Conservation (phyloP, 2,329 filamentous ascomycete genomes). For the Trichophyton mentagrophytes region DNA sequence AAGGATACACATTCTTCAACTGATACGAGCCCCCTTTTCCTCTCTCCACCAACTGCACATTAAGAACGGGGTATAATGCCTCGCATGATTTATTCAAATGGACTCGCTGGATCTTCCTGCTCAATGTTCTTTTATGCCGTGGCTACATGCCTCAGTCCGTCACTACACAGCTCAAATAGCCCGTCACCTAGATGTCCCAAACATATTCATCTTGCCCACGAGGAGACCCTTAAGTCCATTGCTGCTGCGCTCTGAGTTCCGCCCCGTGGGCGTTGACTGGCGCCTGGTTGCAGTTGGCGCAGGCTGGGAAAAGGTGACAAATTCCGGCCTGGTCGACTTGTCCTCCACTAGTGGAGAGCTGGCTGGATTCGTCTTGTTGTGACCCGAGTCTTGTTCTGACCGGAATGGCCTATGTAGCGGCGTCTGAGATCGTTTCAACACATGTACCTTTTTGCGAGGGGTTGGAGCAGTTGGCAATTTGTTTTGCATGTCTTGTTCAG, state of each 20-base stretch:
- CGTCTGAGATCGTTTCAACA: not conserved
- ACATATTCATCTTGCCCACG: not conserved
- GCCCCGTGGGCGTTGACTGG: not conserved
- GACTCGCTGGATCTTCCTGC: not conserved
- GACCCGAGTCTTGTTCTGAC: not conserved
- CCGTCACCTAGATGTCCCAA: not conserved
- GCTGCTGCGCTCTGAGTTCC: not conserved
- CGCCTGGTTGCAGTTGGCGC: not conserved
- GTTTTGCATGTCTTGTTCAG: not conserved
- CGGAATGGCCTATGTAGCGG: not conserved
- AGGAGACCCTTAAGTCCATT: not conserved
- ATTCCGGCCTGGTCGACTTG: not conserved
- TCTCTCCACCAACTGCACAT: no score
- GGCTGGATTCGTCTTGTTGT: not conserved
- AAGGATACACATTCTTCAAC: no score
- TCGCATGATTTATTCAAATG: no score
- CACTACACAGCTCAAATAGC: not conserved
- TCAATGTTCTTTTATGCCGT: not conserved
- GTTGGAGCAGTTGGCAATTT: not conserved
- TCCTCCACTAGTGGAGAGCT: not conserved
- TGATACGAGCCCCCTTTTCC: no score
- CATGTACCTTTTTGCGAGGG: not conserved
- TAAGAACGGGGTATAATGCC: no score
- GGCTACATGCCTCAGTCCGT: not conserved
- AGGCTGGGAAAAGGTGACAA: not conserved